A percentile compares a stretch with the other conserved stretches of the same genome.
Conservation (phyloP, 2,329 filamentous ascomycete genomes). For the Fusarium euwallaceae region DNA sequence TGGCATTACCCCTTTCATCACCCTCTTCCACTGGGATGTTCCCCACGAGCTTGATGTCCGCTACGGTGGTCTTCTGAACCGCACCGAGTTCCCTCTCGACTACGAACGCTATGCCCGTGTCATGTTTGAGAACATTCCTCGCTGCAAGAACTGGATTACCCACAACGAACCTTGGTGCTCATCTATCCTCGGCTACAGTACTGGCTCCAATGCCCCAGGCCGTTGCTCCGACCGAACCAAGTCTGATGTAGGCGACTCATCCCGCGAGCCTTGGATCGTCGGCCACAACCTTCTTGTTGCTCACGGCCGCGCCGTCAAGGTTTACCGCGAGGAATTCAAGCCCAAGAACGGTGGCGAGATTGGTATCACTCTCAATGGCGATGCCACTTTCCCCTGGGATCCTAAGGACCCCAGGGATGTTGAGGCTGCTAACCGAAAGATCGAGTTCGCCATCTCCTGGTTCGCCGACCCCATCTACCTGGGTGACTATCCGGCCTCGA, state of each 20-base stretch:
- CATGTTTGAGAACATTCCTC: slow-evolving; percentile 79
- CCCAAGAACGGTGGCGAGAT: slow-evolving; percentile 79
- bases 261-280: slow-evolving; percentile 84
- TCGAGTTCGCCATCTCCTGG: slow-evolving; percentile 90
- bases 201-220: slow-evolving; percentile 85
- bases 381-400: slow-evolving; percentile 88
- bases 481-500: slow-evolving; percentile 85
- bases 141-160: slow-evolving; percentile 90
- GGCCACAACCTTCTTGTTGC: slow-evolving; percentile 85
- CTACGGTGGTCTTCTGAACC: slow-evolving; percentile 85
- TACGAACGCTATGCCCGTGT: slow-evolving; percentile 83
- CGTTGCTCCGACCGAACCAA: slow-evolving; percentile 81
- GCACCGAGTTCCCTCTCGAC: slow-evolving; percentile 85
- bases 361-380: slow-evolving; percentile 89
- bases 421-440: slow-evolving; percentile 82
- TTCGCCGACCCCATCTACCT: slow-evolving; percentile 91
- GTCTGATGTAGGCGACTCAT: slow-evolving; percentile 78
- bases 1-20: slow-evolving; percentile 84
- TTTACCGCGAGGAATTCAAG: slow-evolving; percentile 87
- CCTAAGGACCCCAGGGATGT: slow-evolving; percentile 79
- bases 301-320: slow-evolving; percentile 84
- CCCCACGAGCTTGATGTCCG: slow-evolving; percentile 83
- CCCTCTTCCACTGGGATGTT: slow-evolving; percentile 90
- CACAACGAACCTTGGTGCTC: slow-evolving; percentile 94
- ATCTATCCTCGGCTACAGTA: slow-evolving; percentile 83